phyloP scores from a whole-genome alignment of 208 protist genomes.

The Crithidia thermophila region DNA sequence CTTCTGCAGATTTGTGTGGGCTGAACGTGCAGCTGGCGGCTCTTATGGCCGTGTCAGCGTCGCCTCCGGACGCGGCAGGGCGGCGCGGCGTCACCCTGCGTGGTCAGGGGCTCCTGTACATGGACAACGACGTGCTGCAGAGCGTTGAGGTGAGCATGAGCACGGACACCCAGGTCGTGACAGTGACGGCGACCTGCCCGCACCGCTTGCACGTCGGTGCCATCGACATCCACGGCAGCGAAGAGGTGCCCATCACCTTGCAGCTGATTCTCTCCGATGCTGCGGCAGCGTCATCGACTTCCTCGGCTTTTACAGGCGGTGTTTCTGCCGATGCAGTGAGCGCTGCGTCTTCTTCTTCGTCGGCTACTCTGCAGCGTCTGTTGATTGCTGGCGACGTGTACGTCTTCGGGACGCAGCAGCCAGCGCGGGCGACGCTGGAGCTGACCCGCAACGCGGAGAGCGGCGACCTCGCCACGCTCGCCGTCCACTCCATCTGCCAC shows the following conservation, averaged over 20 bases:
- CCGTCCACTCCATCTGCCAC: constrained; percentile 18
- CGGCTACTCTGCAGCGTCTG: constrained; percentile 10
- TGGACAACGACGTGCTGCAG: constrained; percentile 29
- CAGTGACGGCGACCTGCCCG: constrained; percentile 12
- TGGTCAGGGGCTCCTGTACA: constrained; percentile 12
- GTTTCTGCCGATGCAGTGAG: no score
- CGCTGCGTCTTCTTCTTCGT: no score
- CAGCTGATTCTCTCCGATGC: constrained; percentile 3
- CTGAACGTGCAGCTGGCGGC: constrained; percentile 17
- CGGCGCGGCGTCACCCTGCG: constrained; percentile 6
- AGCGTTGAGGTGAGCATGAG: constrained; percentile 20
- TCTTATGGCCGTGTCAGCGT: neutral
- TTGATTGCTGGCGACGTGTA: constrained; percentile 5
- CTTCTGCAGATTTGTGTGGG: constrained; percentile 5
- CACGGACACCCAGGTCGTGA: neutral
- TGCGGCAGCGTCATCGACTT: no score
- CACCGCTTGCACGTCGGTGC: constrained; percentile 17
- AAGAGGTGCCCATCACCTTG: constrained; percentile 10
- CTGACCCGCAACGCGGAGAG: constrained; percentile 7
- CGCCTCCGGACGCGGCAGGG: neutral
- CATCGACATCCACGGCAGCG: constrained; percentile 10
- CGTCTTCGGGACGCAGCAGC: constrained; percentile 11
- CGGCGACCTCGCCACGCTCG: constrained; percentile 13
- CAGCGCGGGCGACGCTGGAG: constrained; percentile 25
- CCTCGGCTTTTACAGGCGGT: no score